Base-by-base conservation (phyloP, 257 asterid species). In the Solanum appendiculatum region DNA sequence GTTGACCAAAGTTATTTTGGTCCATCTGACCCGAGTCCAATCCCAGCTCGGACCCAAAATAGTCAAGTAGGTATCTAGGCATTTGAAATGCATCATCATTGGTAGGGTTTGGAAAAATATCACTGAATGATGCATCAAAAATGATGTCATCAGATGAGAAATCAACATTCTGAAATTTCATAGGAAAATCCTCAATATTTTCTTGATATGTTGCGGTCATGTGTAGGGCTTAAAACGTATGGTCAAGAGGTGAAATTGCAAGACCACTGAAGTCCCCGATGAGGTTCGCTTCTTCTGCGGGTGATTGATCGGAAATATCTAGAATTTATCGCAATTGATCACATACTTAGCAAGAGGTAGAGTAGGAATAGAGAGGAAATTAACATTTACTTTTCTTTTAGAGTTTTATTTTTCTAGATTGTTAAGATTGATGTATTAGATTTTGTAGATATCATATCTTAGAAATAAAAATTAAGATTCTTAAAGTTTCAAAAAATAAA, bases 221-320 rank as follows among this genome's bases (percentile, higher is more conserved):
- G 86, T 90, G 87, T 37, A 90, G 88, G 77, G 93, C 39, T 6
- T 93, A 93, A 89, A 89, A 92, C 51, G 85, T 6, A 51, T 60
- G 82, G 77, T 92, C 97, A 42, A 94, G 63, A 1, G 94, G 93
- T 33, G 93, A 92, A 72, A 89, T 48, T 9, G 91, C 75, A 23
- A 93, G 90, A 83, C 89, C 92, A 73, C 29, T 92, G 48, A 73
- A 92, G 5, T 89, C 94, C 1, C 87, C 86, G 60, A 75, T 48
- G 1, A 36, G 5, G n/a, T 86, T n/a, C 69, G 29, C 68, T 89
- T 87, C 6, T 1, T 69, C 58, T 21, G 82, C 83, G 10, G 86
- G 44, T 16, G 85, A 69, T 15, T 80, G 87, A 89, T 91, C 92
- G 81, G 86, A 82, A 98, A 94, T 93, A 69, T 15, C 63, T 73